A percentile compares a stretch with the other conserved stretches of the same genome.
Conservation (phyloP, 164 flowering plant species). For the Berberis thunbergii region DNA sequence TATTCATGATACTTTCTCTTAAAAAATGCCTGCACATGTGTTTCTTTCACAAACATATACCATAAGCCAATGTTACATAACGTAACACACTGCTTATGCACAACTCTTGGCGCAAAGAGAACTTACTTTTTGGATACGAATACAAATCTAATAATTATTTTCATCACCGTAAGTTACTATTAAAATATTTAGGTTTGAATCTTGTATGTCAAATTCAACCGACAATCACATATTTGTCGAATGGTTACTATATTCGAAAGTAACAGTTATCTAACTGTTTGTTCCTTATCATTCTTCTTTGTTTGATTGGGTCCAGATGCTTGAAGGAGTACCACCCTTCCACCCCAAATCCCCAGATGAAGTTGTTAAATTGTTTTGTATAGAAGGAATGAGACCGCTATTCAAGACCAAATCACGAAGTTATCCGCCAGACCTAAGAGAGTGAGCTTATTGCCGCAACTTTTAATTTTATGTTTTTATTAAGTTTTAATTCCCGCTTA, state of each 20-base stretch:
- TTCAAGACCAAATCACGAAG: conserved; percentile 55
- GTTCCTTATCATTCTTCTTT: conserved; percentile 2
- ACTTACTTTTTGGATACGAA: too few species aligned
- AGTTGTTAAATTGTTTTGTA: conserved; percentile 46
- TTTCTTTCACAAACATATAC: too few species aligned
- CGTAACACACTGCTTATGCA: too few species aligned
- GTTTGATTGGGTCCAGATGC: conserved; percentile 46
- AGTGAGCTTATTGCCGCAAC: conserved; percentile 28
- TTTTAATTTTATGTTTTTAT: neutral
- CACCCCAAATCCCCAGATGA: conserved; percentile 80
- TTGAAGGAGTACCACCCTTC: conserved; percentile 78
- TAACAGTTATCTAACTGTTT: neutral
- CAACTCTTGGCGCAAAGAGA: too few species aligned
- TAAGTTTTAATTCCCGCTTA: neutral
- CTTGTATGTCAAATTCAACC: too few species aligned
- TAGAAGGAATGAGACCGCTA: conserved; percentile 68
- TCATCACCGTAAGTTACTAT: too few species aligned
- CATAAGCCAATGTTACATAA: too few species aligned
- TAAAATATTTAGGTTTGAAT: too few species aligned
- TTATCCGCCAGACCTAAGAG: conserved; percentile 75
- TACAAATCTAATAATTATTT: too few species aligned
- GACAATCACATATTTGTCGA: neutral
- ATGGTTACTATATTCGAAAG: neutral
- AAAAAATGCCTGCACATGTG: too few species aligned
- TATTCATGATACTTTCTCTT: too few species aligned